phyloP scores from a whole-genome alignment of 352 stramenopile genomes.

The Globisporangium perplexum region DNA sequence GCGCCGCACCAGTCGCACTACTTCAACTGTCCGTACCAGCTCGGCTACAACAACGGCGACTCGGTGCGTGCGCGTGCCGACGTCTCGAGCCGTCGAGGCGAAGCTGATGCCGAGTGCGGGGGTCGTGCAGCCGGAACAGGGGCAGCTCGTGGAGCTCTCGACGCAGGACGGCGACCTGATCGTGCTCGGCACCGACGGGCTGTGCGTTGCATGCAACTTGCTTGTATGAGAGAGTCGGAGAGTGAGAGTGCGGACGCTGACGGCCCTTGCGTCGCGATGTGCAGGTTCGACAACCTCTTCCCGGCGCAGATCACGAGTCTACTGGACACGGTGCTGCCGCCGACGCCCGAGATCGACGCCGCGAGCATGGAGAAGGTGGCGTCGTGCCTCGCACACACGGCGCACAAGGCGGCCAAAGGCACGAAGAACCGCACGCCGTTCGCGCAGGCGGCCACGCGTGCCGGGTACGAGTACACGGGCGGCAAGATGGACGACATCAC shows the following conservation, averaged over 20 bases:
- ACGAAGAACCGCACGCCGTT: constrained; percentile 78
- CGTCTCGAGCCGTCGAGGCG: no score
- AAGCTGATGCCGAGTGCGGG: no score
- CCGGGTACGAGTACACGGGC: constrained; percentile 75
- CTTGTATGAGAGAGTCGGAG: not conserved
- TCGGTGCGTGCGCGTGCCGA: constrained; percentile 23
- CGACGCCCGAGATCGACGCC: constrained; percentile 35
- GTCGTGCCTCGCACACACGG: constrained; percentile 72
- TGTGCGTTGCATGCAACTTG: constrained; percentile 47
- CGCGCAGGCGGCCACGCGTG: constrained; percentile 52
- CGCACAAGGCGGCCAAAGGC: constrained; percentile 70
- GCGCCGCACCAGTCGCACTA: constrained; percentile 93
- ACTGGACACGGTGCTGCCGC: constrained; percentile 58
- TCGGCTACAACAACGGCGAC: constrained; percentile 89
- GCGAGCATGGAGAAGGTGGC: constrained; percentile 74
- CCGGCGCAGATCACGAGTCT: constrained; percentile 75
- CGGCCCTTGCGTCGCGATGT: not conserved
- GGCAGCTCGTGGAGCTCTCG: constrained; percentile 80
- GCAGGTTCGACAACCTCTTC: constrained; percentile 95
- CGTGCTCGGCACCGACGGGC: constrained; percentile 91
- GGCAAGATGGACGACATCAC: constrained; percentile 92
- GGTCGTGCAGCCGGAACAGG: constrained; percentile 75
- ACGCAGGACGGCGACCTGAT: constrained; percentile 89
- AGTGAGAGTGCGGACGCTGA: not conserved
- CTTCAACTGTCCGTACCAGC: constrained; percentile 96